phyloP scores from a whole-genome alignment of 371 early-diverging fungal species.

The Nosema granulosis region DNA sequence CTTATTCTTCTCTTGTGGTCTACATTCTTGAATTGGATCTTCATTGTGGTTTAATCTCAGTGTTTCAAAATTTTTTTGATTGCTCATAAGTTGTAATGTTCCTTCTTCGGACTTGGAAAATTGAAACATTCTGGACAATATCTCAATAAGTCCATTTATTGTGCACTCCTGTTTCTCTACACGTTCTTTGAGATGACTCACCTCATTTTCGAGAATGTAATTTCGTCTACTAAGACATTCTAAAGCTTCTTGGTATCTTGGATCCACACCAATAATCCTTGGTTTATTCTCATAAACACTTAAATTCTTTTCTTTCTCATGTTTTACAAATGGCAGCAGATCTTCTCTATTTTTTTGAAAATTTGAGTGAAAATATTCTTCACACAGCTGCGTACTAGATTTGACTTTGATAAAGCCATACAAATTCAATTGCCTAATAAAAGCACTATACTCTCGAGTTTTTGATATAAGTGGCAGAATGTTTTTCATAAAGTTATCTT shows the following conservation, averaged over 20 bases:
- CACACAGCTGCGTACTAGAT: conserved; percentile 19
- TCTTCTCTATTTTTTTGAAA: conserved; percentile 52
- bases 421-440: conserved; percentile 64
- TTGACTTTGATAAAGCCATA: conserved; percentile 67
- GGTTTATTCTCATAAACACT: conserved; percentile 25
- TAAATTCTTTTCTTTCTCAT: conserved; percentile 30
- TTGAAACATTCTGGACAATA: conserved; percentile 63
- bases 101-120: too few relatives aligned
- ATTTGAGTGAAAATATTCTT: conserved; percentile 62
- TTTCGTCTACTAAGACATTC: conserved; percentile 52
- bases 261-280: conserved; percentile 18
- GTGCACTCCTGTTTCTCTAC: conserved; percentile 65
- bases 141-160: conserved; percentile 62
- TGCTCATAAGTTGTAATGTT: too few relatives aligned
- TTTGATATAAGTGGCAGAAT: conserved; percentile 60
- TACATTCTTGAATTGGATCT: too few relatives aligned
- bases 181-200: conserved; percentile 57
- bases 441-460: conserved; percentile 66
- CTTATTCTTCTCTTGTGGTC: too few relatives aligned
- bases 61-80: too few relatives aligned
- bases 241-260: conserved; percentile 45
- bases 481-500: conserved; percentile 62
- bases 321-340: conserved; percentile 32
- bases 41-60: too few relatives aligned
- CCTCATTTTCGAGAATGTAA: conserved; percentile 53